phyloP scores from a whole-genome alignment of 495 filamentous ascomycete genomes.

The Xanthoparmelia taractica region DNA sequence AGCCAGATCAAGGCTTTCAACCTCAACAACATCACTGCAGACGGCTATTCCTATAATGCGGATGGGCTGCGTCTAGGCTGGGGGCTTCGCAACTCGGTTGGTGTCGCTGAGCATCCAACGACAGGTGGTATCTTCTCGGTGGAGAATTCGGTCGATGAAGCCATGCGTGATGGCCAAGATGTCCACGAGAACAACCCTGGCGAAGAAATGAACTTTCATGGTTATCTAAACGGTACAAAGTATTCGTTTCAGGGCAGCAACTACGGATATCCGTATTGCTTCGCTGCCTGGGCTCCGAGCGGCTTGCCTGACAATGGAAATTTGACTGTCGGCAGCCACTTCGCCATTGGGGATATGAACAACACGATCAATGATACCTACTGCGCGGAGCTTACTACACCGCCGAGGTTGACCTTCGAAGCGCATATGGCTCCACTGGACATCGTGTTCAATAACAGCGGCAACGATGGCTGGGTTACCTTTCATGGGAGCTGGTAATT shows the following conservation, averaged over 20 bases:
- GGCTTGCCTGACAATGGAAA: constrained; percentile 35
- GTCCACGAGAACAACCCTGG: constrained; percentile 65
- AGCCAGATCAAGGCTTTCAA: constrained; percentile 63
- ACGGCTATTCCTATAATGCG: constrained; percentile 36
- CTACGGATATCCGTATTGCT: constrained; percentile 66
- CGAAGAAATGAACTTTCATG: constrained; percentile 68
- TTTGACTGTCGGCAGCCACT: constrained; percentile 30
- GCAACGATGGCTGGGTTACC: constrained; percentile 38
- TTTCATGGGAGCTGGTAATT: constrained; percentile 50
- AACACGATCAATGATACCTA: constrained; percentile 39
- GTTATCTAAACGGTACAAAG: constrained; percentile 44
- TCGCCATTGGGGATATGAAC: constrained; percentile 37
- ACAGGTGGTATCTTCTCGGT: constrained; percentile 56
- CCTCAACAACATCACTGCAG: constrained; percentile 37
- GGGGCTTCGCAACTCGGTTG: constrained; percentile 66
- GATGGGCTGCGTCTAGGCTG: constrained; percentile 57
- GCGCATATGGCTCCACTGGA: constrained; percentile 57
- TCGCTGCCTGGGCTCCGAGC: constrained; percentile 51
- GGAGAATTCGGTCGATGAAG: constrained; percentile 63
- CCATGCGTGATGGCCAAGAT: constrained; percentile 48
- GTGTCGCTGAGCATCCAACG: constrained; percentile 51
- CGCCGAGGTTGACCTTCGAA: constrained; percentile 48
- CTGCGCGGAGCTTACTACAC: constrained; percentile 34
- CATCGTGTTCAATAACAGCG: constrained; percentile 45
- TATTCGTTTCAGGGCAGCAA: constrained; percentile 38